Percentiles rank a stretch among this genome's conserved stretches.
Conservation (phyloP, 768 basidiomycete genomes). For the Lactifluus subvellereus region DNA sequence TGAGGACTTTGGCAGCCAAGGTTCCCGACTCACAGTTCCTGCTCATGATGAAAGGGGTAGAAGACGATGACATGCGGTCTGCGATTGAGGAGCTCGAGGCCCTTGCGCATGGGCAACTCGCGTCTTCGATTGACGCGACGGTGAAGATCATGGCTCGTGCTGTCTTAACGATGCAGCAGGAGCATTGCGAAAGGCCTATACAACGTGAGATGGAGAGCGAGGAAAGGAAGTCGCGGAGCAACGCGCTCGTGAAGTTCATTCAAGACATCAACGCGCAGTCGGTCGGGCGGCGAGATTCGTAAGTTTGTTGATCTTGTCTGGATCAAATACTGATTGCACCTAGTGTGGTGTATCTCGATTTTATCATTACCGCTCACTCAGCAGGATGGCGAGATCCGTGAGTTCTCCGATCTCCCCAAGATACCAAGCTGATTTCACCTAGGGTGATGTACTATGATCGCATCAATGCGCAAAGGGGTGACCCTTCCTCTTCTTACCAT, state of each 20-base stretch:
- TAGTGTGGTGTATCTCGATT: neutral
- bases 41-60: neutral
- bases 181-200: neutral
- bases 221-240: neutral
- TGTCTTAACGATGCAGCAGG: conserved; percentile 14
- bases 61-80: neutral
- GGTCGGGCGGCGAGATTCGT: neutral
- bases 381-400: conserved; percentile 1
- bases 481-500: neutral
- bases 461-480: neutral
- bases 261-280: neutral
- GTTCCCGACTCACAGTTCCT: conserved; percentile 15
- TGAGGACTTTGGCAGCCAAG: neutral
- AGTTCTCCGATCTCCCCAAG: neutral
- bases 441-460: neutral
- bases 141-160: neutral
- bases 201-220: neutral
- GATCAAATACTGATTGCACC: neutral
- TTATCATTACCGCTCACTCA: neutral
- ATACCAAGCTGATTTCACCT: neutral
- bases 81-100: neutral
- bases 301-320: neutral
- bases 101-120: conserved; percentile 7
- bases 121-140: neutral
- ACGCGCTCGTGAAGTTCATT: neutral